Percentiles rank a stretch among this genome's conserved stretches.
Evolutionary conservation across 257 asterid species (phyloP).

Genomic region (Coffea eugenioides): DNA sequence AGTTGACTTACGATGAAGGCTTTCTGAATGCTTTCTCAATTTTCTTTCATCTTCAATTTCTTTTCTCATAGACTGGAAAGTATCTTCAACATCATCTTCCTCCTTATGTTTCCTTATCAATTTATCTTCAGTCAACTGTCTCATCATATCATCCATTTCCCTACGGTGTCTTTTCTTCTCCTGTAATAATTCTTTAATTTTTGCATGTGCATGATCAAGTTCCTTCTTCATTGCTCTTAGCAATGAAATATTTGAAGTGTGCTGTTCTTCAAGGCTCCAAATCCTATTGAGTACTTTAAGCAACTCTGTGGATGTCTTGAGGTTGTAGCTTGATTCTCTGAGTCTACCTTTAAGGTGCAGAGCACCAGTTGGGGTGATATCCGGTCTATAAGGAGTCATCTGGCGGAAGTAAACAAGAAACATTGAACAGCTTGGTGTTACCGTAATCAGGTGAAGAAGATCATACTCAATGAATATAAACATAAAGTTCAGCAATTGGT

Average conservation of each 20-base stretch:
- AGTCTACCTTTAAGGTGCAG: slow-evolving; percentile 38
- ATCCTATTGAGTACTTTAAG: slow-evolving; percentile 76
- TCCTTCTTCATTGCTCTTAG: slow-evolving; percentile 59
- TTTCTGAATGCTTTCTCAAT: slow-evolving; percentile 55
- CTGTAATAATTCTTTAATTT: slow-evolving; percentile 41
- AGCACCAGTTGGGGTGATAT: slow-evolving; percentile 40
- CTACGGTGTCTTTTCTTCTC: slow-evolving; percentile 54
- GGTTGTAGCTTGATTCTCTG: slow-evolving; percentile 50
- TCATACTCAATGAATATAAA: background rate
- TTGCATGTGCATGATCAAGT: slow-evolving; percentile 49
- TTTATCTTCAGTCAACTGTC: slow-evolving; percentile 41
- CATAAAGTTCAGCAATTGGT: background rate
- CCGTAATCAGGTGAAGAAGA: background rate
- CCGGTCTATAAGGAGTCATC: slow-evolving; percentile 50
- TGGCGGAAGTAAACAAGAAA: slow-evolving; percentile 25
- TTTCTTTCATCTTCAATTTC: slow-evolving; percentile 58
- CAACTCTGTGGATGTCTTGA: slow-evolving; percentile 76
- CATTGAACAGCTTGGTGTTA: background rate
- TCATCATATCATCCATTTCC: slow-evolving; percentile 44
- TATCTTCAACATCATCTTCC: slow-evolving; percentile 33
- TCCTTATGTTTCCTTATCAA: slow-evolving; percentile 37
- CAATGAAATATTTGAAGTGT: slow-evolving; percentile 53
- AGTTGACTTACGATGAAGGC: slow-evolving; percentile 45
- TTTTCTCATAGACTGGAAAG: slow-evolving; percentile 35
- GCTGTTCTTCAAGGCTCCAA: slow-evolving; percentile 92